These are phyloP conservation scores for Stylonectria norvegica DNA, from an alignment of 2,329 filamentous ascomycete genomes.

Conservation along the genomic window DNA sequence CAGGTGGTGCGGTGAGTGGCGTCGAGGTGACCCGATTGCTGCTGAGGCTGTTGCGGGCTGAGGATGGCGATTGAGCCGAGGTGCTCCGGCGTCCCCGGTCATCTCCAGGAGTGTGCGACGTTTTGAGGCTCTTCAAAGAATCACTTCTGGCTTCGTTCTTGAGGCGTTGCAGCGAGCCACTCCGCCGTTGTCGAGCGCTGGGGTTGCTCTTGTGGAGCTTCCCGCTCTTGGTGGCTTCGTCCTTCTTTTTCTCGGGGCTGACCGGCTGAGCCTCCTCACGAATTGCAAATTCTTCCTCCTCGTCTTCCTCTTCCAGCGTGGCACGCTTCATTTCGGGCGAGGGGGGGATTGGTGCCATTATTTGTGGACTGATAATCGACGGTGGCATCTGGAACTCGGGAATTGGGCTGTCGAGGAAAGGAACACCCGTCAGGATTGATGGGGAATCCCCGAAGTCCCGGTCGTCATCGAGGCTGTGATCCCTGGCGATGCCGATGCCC, in stretches of 20 bases:
- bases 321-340: conserved; percentile 27
- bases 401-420: conserved; percentile 12
- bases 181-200: conserved; percentile 30
- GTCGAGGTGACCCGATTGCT: conserved; percentile 33
- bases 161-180: conserved; percentile 31
- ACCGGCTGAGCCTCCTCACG: background rate
- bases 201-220: conserved; percentile 33
- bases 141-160: too few relatives aligned
- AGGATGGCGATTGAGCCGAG: conserved; percentile 42
- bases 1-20: conserved; percentile 28
- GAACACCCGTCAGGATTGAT: conserved; percentile 12
- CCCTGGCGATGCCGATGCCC: conserved; percentile 11
- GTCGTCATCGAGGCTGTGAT: too few relatives aligned
- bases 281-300: conserved; percentile 18
- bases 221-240: conserved; percentile 18
- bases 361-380: conserved; percentile 22
- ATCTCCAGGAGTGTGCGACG: conserved; percentile 31
- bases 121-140: conserved; percentile 20
- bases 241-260: conserved; percentile 10
- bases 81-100: conserved; percentile 43
- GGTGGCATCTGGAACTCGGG: conserved; percentile 21
- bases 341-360: conserved; percentile 28
- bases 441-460: too few relatives aligned
- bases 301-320: conserved; percentile 19
- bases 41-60: conserved; percentile 23